These are phyloP conservation scores for Periglandula ipomoeae DNA, from an alignment of 2,329 filamentous ascomycete species.

Conservation along the genomic window DNA sequence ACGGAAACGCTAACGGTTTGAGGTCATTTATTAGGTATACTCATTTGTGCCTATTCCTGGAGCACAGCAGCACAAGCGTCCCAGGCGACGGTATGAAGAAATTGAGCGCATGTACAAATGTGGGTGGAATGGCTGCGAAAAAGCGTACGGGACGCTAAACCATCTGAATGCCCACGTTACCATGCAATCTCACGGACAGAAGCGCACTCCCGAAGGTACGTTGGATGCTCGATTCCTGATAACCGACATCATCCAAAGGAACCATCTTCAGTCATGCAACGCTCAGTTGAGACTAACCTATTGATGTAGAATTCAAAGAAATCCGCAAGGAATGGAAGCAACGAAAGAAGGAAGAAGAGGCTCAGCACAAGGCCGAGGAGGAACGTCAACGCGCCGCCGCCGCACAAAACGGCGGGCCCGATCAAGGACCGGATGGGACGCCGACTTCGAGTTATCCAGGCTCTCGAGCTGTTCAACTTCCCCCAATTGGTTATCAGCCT, in stretches of 20 bases:
- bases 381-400: slow-evolving; percentile 56
- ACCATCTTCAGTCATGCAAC: not conserved
- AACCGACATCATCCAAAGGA: not conserved
- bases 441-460: slow-evolving; percentile 46
- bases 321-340: slow-evolving; percentile 99
- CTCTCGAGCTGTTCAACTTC: slow-evolving; percentile 54
- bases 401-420: slow-evolving; percentile 35
- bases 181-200: slow-evolving; percentile 93
- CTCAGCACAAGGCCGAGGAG: slow-evolving; percentile 79
- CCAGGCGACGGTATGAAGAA: slow-evolving; percentile 87
- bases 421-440: slow-evolving; percentile 33
- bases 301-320: slow-evolving; percentile 83
- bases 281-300: not conserved
- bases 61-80: slow-evolving; percentile 93
- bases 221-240: not conserved
- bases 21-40: slow-evolving; percentile 62
- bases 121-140: slow-evolving; percentile 96
- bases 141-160: slow-evolving; percentile 95
- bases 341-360: slow-evolving; percentile 97
- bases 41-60: slow-evolving; percentile 97
- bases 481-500: slow-evolving; percentile 65
- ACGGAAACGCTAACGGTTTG: slow-evolving; percentile 1
- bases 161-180: slow-evolving; percentile 97
- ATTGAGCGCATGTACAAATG: slow-evolving; percentile 99
- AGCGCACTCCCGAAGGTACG: slow-evolving; percentile 95